Conservation (phyloP, 83 land plant species). For the Isoetes engelmannii region DNA sequence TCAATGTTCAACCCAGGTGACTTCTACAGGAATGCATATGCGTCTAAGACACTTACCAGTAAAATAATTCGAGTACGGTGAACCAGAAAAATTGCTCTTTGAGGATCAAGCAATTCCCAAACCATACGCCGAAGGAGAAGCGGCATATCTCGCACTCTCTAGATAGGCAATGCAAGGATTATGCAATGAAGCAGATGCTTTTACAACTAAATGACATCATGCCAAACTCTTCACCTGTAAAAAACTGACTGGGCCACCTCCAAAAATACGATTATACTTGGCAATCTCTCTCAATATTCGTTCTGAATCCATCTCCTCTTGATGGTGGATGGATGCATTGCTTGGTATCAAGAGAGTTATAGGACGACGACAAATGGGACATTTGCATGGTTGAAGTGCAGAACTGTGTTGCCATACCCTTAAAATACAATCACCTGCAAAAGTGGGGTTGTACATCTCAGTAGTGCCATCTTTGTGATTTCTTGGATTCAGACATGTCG, state of each 20-base stretch:
- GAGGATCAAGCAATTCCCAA: conserved; percentile 79
- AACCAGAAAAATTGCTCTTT: conserved; percentile 71
- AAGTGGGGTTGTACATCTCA: not conserved
- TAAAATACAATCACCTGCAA: conserved; percentile 69
- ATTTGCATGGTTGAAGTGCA: conserved; percentile 76
- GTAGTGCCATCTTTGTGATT: not conserved
- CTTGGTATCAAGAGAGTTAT: conserved; percentile 77
- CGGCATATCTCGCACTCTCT: conserved; percentile 78
- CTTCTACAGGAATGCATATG: too few species aligned
- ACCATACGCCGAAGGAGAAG: conserved; percentile 71
- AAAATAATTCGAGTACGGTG: conserved; percentile 60
- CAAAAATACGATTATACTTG: conserved; percentile 74
- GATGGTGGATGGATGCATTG: conserved; percentile 26
- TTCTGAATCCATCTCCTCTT: conserved; percentile 39
- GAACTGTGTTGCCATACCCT: conserved; percentile 82
- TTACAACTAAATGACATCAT: not conserved
- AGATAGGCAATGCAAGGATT: conserved; percentile 9
- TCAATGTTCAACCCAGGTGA: too few species aligned
- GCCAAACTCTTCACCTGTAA: conserved; percentile 43
- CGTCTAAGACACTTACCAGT: conserved; percentile 40
- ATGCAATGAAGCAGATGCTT: not conserved
- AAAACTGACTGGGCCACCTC: conserved; percentile 51
- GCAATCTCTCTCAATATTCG: conserved; percentile 43
- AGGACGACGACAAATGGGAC: conserved; percentile 81
- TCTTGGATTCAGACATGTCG: not conserved